A percentile compares a stretch with the other conserved stretches of the same genome.
Conservation (phyloP, 2,329 filamentous ascomycete genomes). For the Colletotrichum liriopes region DNA sequence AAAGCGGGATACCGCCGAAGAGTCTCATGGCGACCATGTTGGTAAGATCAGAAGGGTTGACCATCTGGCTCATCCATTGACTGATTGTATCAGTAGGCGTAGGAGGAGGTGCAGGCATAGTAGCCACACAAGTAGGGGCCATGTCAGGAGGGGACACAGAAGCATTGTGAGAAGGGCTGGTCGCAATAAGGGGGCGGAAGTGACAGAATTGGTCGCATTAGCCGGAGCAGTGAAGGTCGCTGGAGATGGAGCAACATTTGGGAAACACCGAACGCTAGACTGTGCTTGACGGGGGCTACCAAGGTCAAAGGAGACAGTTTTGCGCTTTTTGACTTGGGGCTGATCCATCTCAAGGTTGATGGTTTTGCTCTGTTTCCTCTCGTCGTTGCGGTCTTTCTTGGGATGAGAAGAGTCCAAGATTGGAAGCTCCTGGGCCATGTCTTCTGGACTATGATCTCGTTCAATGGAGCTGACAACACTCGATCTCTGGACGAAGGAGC, state of each 20-base stretch:
- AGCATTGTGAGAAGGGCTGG: background rate
- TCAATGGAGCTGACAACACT: too few species aligned
- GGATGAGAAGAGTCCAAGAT: too few species aligned
- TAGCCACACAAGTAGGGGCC: background rate
- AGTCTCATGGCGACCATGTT: conserved; percentile 3
- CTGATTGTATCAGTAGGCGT: background rate
- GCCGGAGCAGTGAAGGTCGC: background rate
- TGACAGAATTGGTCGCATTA: background rate
- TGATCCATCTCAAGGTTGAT: background rate
- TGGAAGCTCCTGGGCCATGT: background rate
- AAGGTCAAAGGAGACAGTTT: background rate
- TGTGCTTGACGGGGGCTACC: background rate
- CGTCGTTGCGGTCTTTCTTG: background rate
- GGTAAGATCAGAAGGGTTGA: background rate
- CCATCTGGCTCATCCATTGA: background rate
- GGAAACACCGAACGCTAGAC: too few species aligned
- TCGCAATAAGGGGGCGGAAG: background rate
- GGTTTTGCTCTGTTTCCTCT: background rate
- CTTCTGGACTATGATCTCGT: background rate
- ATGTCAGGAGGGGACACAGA: background rate
- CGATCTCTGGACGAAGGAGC: background rate
- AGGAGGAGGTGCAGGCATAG: background rate
- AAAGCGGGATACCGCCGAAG: background rate
- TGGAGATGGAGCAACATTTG: background rate
- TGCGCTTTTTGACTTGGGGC: background rate